Percentiles rank a stretch among this genome's conserved stretches.
phyloP scores from a whole-genome alignment of 1,284 basidiomycete species.

The Ustilago hordei region DNA sequence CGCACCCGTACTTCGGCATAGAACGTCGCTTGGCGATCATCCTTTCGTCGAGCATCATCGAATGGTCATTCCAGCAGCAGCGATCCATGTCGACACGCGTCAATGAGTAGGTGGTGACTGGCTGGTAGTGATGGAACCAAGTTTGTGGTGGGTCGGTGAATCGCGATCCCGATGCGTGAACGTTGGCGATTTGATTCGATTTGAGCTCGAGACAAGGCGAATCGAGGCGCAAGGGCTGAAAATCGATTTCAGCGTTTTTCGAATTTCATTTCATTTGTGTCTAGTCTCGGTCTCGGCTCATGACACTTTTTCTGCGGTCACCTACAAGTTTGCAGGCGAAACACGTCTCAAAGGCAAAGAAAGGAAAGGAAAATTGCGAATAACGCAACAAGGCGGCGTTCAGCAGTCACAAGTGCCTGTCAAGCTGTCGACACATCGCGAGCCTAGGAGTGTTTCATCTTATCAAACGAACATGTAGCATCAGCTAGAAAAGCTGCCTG shows the following conservation, averaged over 20 bases:
- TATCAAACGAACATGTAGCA: not conserved
- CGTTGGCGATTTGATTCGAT: not conserved
- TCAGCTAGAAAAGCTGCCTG: not conserved
- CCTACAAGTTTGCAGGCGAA: not conserved
- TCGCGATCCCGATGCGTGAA: constrained; percentile 1
- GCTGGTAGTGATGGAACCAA: not conserved
- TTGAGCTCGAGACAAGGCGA: constrained; percentile 1
- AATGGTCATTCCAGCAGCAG: not conserved
- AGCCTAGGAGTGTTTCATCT: not conserved
- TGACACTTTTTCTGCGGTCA: constrained; percentile 5
- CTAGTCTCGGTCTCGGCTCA: constrained; percentile 7
- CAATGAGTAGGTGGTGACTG: too few species aligned
- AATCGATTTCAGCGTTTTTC: not conserved
- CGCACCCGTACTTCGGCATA: not conserved
- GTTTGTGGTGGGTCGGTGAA: not conserved
- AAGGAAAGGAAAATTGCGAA: not conserved
- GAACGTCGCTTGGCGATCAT: not conserved
- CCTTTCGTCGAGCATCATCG: not conserved
- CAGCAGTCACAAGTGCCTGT: not conserved
- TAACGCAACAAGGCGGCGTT: not conserved
- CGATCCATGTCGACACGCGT: not conserved
- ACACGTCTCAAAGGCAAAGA: not conserved
- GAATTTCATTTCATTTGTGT: constrained; percentile 1
- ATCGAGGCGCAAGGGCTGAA: not conserved
- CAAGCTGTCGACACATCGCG: not conserved